Base-by-base conservation (phyloP, 2,329 filamentous ascomycete genomes). In the Botryotinia globosa region DNA sequence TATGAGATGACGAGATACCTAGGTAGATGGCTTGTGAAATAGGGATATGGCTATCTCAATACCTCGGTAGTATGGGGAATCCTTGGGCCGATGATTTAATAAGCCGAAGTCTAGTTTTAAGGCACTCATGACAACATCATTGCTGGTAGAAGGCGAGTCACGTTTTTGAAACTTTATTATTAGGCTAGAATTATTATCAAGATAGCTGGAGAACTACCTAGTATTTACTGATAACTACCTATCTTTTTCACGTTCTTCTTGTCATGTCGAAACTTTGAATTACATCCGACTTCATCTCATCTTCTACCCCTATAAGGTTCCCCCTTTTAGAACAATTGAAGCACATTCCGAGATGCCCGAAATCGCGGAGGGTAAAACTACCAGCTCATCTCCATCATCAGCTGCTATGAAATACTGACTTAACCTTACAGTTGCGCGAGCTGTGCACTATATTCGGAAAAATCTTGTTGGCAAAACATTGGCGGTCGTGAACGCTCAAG, bases 381-480 rank as follows among this genome's bases (percentile, higher is more conserved):
- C 6, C 73, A 51, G 56, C 42, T 39, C 42, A 56, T 44, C 20
- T 37, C 48, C 8, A 42, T 42, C 45, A 42, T 12, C 16, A 25
- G 12, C 29, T 18, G 20, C 67, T 18, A 58, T 51, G 20, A 37
- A 20, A 64, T 59, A 12, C 63, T 51, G 48, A 64, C 70, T 44
- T 34, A 72, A 61, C 29, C 71, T 44, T 8, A 48, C 74, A 90
- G 92, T 98, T 76, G 92, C 94, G 32, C 92, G 94, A 61, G 89
- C 95, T 76, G 93, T 97, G 67, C 92, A 97, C 81, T 97, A 91
- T 81, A 88, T 99, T 56, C 90, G 89, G 74, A 90, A 92, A 76
- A 89, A 94, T 81, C 87, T 97, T n/a, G 91, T 97, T 42, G 94
- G 93, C 72, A 96, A 93, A 83, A 92, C 87, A 16, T 90, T 99